Evolutionary conservation across 2,329 filamentous ascomycete genomes (phyloP).

Genomic region (Botrytis tulipae): DNA sequence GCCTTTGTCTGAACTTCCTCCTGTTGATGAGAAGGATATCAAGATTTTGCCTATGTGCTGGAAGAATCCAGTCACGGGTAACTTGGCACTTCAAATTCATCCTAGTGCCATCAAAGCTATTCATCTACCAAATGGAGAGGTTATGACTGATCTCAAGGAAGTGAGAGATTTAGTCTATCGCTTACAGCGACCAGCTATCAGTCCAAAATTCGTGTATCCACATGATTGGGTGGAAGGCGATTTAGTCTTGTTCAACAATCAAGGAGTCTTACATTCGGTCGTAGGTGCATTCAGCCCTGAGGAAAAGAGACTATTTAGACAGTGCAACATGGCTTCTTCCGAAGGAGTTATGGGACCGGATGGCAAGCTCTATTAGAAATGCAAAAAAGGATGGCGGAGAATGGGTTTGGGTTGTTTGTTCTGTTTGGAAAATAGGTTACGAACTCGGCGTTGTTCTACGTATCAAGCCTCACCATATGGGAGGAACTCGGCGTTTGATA

Average conservation of each 20-base stretch:
- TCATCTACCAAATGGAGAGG: constrained; percentile 62
- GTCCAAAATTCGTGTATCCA: constrained; percentile 65
- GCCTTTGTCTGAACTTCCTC: constrained; percentile 56
- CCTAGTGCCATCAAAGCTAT: constrained; percentile 69
- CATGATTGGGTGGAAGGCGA: constrained; percentile 79
- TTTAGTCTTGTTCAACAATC: constrained; percentile 75
- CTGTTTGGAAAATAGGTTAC: constrained; percentile 24
- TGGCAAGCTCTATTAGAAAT: constrained; percentile 36
- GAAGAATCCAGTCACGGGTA: constrained; percentile 70
- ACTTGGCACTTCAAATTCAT: constrained; percentile 70
- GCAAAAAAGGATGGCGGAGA: constrained; percentile 13
- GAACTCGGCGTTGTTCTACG: constrained; percentile 39
- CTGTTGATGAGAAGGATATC: constrained; percentile 63
- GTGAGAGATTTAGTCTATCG: constrained; percentile 70
- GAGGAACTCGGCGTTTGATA: constrained; percentile 39
- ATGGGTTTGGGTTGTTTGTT: constrained; percentile 5
- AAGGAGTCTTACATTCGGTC: constrained; percentile 71
- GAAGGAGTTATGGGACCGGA: constrained; percentile 41
- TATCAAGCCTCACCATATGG: constrained; percentile 36
- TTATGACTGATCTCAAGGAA: constrained; percentile 65
- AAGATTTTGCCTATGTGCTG: constrained; percentile 74
- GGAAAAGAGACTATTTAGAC: constrained; percentile 73
- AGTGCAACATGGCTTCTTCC: constrained; percentile 75
- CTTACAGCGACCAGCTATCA: constrained; percentile 70
- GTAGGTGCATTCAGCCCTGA: constrained; percentile 70